Percentiles rank a stretch among this genome's conserved stretches.
These are phyloP conservation scores for Tolypocladium ovalisporum DNA, from an alignment of 2,329 filamentous ascomycete genomes.

Conservation along the genomic window DNA sequence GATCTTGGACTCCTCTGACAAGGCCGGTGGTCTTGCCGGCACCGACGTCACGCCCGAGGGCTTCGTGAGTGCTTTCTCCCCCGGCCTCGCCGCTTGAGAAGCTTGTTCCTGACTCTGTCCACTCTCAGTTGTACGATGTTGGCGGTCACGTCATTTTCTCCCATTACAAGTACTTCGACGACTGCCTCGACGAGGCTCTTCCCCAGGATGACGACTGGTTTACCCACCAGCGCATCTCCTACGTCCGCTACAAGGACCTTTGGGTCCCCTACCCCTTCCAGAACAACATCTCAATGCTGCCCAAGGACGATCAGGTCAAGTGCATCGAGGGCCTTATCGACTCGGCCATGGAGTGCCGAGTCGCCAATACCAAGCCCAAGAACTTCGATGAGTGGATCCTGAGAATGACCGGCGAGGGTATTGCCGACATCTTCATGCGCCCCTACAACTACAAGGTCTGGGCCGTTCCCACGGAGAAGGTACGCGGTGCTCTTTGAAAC, in stretches of 20 bases:
- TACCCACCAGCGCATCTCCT: conserved; percentile 95
- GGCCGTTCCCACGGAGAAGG: conserved; percentile 95
- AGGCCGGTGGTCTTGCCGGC: conserved; percentile 87
- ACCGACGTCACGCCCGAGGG: conserved; percentile 93
- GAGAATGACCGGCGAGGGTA: conserved; percentile 77
- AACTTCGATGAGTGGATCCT: conserved; percentile 98
- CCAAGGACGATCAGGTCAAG: conserved; percentile 92
- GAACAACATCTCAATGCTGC: conserved; percentile 98
- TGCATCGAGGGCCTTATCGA: conserved; percentile 96
- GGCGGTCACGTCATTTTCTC: conserved; percentile 98
- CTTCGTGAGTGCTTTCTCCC: conserved; percentile 62
- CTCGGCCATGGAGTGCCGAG: conserved; percentile 75
- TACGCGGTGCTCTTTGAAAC: conserved; percentile 28
- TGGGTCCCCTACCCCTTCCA: conserved; percentile 99
- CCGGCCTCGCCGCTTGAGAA: conserved; percentile 3
- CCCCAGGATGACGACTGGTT: conserved; percentile 94
- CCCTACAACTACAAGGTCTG: conserved; percentile 99
- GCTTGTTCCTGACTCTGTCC: conserved; percentile 10
- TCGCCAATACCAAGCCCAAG: conserved; percentile 83
- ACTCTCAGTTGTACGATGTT: conserved; percentile 81
- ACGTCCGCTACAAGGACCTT: conserved; percentile 89
- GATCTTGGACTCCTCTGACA: conserved; percentile 87
- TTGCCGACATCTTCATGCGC: conserved; percentile 95
- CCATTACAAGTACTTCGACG: conserved; percentile 99
- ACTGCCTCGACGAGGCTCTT: conserved; percentile 93